Percentiles rank a stretch among this genome's conserved stretches.
Conservation (phyloP, 2,329 filamentous ascomycete genomes). For the Calonectria honghensis region DNA sequence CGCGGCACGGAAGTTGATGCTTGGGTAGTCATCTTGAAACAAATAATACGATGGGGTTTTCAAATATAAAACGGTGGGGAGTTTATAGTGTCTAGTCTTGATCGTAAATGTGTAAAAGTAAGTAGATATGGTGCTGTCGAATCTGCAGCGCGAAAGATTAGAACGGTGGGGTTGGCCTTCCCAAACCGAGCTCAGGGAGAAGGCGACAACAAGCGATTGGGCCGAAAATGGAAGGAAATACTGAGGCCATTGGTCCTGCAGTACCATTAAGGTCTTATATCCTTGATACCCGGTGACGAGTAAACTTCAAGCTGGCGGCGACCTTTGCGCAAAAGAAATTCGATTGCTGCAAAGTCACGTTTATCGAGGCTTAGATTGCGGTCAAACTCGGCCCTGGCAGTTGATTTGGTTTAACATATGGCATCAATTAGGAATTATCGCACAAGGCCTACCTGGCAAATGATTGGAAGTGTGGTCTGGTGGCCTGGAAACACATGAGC, state of each 20-base stretch:
- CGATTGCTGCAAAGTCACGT: conserved; percentile 90
- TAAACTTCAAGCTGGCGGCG: conserved; percentile 88
- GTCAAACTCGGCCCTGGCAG: conserved; percentile 82
- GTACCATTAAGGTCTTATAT: conserved; percentile 72
- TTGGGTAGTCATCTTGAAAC: conserved; percentile 54
- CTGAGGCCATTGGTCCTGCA: neutral
- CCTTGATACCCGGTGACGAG: conserved; percentile 86
- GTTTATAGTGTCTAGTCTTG: conserved; percentile 5
- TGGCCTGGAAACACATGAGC: conserved; percentile 64
- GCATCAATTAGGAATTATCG: neutral
- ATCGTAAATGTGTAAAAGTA: conserved; percentile 16
- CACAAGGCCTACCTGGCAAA: conserved; percentile 74
- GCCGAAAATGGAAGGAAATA: neutral
- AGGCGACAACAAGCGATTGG: conserved; percentile 1
- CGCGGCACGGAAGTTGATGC: conserved; percentile 55
- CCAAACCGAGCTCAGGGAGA: conserved; percentile 28
- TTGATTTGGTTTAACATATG: conserved; percentile 29
- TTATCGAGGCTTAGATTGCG: conserved; percentile 82
- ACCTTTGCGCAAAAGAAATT: conserved; percentile 89
- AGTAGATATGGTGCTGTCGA: conserved; percentile 15
- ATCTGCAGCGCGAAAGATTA: neutral
- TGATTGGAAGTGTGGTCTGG: conserved; percentile 76
- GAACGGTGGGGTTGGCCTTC: conserved; percentile 1
- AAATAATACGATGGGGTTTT: conserved; percentile 34
- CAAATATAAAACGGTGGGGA: conserved; percentile 47